phyloP scores from a whole-genome alignment of 108 stramenopile species.

The Chaetoceros muelleri region DNA sequence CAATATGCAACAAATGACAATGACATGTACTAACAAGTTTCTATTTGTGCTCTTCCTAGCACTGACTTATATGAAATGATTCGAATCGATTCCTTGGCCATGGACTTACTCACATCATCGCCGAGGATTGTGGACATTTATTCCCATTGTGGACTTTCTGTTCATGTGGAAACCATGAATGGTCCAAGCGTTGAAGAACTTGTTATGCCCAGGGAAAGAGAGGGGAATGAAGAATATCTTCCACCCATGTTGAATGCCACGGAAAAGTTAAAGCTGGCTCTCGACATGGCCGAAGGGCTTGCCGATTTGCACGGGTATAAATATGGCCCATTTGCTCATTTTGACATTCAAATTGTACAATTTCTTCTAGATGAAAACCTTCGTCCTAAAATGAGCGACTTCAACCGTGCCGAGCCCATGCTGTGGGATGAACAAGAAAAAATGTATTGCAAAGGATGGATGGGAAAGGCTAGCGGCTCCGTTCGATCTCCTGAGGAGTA shows the following conservation, averaged over 20 bases:
- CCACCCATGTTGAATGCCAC: no score
- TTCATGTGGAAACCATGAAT: background rate
- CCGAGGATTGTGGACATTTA: conserved; percentile 28
- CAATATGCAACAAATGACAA: no score
- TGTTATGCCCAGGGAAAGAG: background rate
- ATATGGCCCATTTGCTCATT: background rate
- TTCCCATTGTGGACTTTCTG: conserved; percentile 27
- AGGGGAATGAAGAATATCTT: background rate
- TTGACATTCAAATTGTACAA: conserved; percentile 33
- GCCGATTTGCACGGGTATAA: background rate
- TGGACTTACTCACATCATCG: conserved; percentile 32
- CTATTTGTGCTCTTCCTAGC: no score
- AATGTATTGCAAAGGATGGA: conserved; percentile 40
- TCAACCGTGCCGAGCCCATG: conserved; percentile 66
- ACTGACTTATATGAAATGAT: background rate
- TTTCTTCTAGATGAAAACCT: conserved; percentile 34
- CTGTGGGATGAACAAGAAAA: conserved; percentile 31
- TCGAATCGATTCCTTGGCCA: conserved; percentile 31
- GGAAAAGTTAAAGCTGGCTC: background rate
- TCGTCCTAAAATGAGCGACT: conserved; percentile 65
- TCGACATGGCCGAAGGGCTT: background rate
- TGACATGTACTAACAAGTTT: no score
- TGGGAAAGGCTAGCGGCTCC: background rate
- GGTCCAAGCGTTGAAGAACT: background rate
- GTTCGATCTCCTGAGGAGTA: conserved; percentile 54